phyloP scores from a whole-genome alignment of 352 stramenopile genomes.

The Pythium grandisporangium region DNA sequence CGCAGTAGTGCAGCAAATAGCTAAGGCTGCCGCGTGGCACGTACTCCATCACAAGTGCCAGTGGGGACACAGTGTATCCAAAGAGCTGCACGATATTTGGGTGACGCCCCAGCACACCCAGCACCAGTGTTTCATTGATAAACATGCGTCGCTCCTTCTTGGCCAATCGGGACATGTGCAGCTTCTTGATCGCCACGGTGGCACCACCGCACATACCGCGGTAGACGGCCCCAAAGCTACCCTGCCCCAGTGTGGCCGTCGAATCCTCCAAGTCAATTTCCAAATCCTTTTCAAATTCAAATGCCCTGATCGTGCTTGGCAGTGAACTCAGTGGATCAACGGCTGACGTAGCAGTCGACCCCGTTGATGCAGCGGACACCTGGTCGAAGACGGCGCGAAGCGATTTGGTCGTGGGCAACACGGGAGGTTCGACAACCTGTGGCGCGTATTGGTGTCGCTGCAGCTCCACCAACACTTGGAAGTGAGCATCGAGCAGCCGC shows the following conservation, averaged over 20 bases:
- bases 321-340: too few relatives aligned
- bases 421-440: too few relatives aligned
- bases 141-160: slow-evolving; percentile 28
- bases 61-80: slow-evolving; percentile 18
- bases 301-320: too few relatives aligned
- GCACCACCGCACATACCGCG: slow-evolving; percentile 11
- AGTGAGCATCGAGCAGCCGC: too few relatives aligned
- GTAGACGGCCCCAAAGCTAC: slow-evolving; percentile 20
- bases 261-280: slow-evolving; percentile 12
- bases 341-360: too few relatives aligned
- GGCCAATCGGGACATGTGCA: slow-evolving; percentile 18
- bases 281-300: too few relatives aligned
- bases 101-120: slow-evolving; percentile 22
- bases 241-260: slow-evolving; percentile 11
- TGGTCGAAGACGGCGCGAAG: too few relatives aligned
- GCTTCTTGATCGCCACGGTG: slow-evolving; percentile 25
- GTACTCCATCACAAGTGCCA: slow-evolving; percentile 25
- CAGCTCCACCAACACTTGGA: too few relatives aligned
- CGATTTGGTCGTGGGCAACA: too few relatives aligned
- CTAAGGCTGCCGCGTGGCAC: slow-evolving; percentile 19
- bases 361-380: too few relatives aligned
- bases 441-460: too few relatives aligned
- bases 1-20: slow-evolving; percentile 25
- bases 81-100: slow-evolving; percentile 27
- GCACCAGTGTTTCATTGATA: slow-evolving; percentile 19